Evolutionary conservation across 257 asterid species (phyloP), one percentile per base, ranked within the genome.

Genomic region (Scutellaria minor): DNA sequence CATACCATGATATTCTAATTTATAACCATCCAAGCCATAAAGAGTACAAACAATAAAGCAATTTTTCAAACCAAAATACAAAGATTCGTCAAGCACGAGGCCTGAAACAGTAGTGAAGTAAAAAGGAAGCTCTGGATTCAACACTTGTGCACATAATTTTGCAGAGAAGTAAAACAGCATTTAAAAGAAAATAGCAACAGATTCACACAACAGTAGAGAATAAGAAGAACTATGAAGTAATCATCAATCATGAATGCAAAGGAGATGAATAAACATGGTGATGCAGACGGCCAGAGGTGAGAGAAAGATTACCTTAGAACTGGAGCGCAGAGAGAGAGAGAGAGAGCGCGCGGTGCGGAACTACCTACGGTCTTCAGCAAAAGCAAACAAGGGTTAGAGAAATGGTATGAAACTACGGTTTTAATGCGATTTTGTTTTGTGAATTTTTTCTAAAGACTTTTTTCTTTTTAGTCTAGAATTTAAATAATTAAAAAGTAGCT

Each of bases 301-400:
- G 61, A 52, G 64, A 72, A 59, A 54, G 14, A 39, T 41, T 54
- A 73, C 77, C 72, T 63, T 56, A 51, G 62, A 5, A 31, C 4
- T 31, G 37, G 37, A 31, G 37, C 37, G 9, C 13, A 10, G 18
- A 20, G n/a, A 22, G 64, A 57, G 64, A 27, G 13, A 57, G 10
- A 10, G 48, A 44, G 2, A 44, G 48, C 8, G 48, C 1, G 64
- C 53, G 42, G 10, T 68, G 63, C 48, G 57, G 44, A 46, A 22
- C 39, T 18, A 6, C 12, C 53, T 47, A 12, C 53, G 56, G 41
- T 8, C 0, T 15, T 47, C 39, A 10, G 41, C 47, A 52, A 68
- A 46, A 18, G 62, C 27, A 22, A 46, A 64, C 15, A 6, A 45
- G 44, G 60, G 52, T 31, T 44, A 8, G 48, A 44, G 48, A 8